Base-by-base conservation (phyloP, 768 basidiomycete genomes). In the Calocybe indica region DNA sequence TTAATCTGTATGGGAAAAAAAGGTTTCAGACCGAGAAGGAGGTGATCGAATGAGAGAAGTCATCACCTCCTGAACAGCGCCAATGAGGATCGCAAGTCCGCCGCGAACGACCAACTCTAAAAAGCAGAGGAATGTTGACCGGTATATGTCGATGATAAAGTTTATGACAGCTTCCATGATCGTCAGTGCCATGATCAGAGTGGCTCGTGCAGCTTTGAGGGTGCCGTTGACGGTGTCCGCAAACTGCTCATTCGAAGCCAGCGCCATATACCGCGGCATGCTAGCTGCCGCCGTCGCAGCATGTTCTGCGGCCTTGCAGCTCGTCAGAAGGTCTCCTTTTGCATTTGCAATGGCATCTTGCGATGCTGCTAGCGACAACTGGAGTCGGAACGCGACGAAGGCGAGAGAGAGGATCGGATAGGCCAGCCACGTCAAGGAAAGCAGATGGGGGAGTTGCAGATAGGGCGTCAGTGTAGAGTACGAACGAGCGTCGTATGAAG, bases 111-210 rank as follows among this genome's bases (percentile, higher is more conserved):
- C 82, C 38, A 98, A 75, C 64, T 98, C 92, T 53, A 96, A 69
- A 55, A 96, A 92, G 64, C 95, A 99, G 45, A 99, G 75, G 58
- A 95, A 84, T 3, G 94, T 88, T 3, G 92, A 94, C 36, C 93
- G 85, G 61, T 96, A 98, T 40, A 85, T 80, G 66, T 92, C 87
- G 54, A 98, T 79, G 53, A 96, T 78, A 65, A 98, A 97, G 58
- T 89, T 92, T 66, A 93, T 84, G 58, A 94, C 78, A 1, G 75
- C 82, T 61, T 96, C 91, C 80, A 95, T 85, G 34, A 83, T 71
- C 0, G 88, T 95, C 47, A 97, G 69, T 2, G 89, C 68, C 36
- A 90, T 68, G 33, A 86, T 69, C 45, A 96, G 75, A 5, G 85
- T 76, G 7, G 73, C 80, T 14, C 88, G 84, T 12, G 92, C 85